These are phyloP conservation scores for Fraxinus anomala DNA, from an alignment of 257 asterid species.

Conservation along the genomic window DNA sequence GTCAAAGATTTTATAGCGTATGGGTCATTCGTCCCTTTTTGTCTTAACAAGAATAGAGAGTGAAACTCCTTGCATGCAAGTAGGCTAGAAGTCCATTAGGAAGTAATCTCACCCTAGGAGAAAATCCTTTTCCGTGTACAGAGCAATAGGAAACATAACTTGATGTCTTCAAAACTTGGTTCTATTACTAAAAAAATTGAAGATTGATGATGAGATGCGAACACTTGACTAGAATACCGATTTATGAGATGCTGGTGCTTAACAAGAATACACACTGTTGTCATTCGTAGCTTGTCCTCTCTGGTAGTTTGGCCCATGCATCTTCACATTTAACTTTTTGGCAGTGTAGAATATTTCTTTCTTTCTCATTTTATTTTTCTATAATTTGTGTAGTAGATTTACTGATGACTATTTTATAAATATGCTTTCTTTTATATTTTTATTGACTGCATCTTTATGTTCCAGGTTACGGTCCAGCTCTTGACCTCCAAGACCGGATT, in stretches of 20 bases:
- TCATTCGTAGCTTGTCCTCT: constrained; percentile 13
- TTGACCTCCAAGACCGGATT: constrained; percentile 98
- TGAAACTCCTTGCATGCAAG: constrained; percentile 66
- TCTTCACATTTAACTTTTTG: neutral
- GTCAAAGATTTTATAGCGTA: no score
- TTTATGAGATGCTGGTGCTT: constrained; percentile 1
- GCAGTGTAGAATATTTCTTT: constrained; percentile 27
- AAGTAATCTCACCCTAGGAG: neutral
- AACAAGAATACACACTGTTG: neutral
- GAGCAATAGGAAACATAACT: neutral
- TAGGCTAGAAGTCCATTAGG: constrained; percentile 8
- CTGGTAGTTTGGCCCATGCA: neutral
- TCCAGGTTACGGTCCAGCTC: constrained; percentile 90
- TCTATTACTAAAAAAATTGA: neutral
- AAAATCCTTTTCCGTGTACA: neutral
- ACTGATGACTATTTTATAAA: constrained; percentile 7
- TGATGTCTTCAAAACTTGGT: neutral
- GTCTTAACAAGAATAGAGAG: constrained; percentile 61
- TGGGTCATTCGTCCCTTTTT: neutral
- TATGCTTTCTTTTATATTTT: constrained; percentile 21
- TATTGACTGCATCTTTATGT: constrained; percentile 32
- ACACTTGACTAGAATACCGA: neutral
- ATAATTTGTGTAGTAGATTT: neutral
- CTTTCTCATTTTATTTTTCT: constrained; percentile 19
- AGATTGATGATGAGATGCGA: constrained; percentile 20